Evolutionary conservation across 2,329 filamentous ascomycete species (phyloP).

Genomic region (Cercospora janseana): DNA sequence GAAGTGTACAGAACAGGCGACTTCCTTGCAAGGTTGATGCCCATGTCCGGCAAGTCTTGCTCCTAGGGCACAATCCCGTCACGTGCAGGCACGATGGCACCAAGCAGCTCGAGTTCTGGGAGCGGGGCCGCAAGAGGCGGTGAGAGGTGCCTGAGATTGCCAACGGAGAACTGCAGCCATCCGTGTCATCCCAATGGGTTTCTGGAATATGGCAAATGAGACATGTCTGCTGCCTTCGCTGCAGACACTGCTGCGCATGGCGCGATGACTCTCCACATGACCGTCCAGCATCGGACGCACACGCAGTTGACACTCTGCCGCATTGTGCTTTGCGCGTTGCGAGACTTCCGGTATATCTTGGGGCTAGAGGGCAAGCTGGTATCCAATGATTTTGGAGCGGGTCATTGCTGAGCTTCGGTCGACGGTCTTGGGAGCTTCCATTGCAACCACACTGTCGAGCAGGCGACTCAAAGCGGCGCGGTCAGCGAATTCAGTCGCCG

Average conservation of each 20-base stretch:
- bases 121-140: slow-evolving; percentile 32
- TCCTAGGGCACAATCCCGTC: slow-evolving; percentile 8
- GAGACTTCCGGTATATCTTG: slow-evolving; percentile 4
- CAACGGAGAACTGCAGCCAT: slow-evolving; percentile 32
- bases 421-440: slow-evolving; percentile 9
- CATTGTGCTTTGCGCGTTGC: slow-evolving; percentile 2
- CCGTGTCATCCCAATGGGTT: slow-evolving; percentile 28
- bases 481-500: slow-evolving; percentile 20
- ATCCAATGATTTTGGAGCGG: slow-evolving; percentile 9
- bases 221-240: slow-evolving; percentile 26
- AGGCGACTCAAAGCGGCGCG: slow-evolving; percentile 2
- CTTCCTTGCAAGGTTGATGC: slow-evolving; percentile 11
- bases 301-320: neutral
- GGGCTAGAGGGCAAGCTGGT: slow-evolving; percentile 1
- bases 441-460: slow-evolving; percentile 6
- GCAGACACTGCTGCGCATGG: slow-evolving; percentile 24
- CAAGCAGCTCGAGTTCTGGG: slow-evolving; percentile 8
- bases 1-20: neutral
- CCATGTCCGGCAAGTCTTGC: slow-evolving; percentile 21
- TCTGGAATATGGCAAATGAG: slow-evolving; percentile 34
- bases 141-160: slow-evolving; percentile 31
- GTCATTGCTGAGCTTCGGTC: slow-evolving; percentile 6
- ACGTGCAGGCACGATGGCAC: slow-evolving; percentile 13
- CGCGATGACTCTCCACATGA: slow-evolving; percentile 23
- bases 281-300: slow-evolving; percentile 4